Evolutionary conservation across 495 filamentous ascomycete genomes (phyloP).

Genomic region (Aspergillus carlsbadensis): DNA sequence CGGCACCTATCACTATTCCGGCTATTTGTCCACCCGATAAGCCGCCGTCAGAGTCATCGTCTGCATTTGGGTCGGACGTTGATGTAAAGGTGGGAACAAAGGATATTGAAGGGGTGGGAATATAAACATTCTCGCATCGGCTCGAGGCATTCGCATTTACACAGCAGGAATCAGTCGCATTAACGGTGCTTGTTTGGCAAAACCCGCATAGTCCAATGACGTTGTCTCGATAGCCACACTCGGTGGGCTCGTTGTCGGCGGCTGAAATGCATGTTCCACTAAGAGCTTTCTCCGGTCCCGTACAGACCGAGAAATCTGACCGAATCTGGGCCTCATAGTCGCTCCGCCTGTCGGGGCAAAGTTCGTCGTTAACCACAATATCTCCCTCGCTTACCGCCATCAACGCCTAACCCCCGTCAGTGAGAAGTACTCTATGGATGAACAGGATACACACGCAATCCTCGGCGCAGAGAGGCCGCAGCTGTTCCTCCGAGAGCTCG

Average conservation of each 20-base stretch:
- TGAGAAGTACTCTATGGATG: not conserved
- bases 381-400: conserved; percentile 85
- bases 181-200: conserved; percentile 77
- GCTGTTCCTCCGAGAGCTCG: conserved; percentile 57
- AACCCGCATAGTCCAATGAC: conserved; percentile 83
- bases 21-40: conserved; percentile 85
- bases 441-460: conserved; percentile 67
- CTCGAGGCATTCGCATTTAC: conserved; percentile 69
- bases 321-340: conserved; percentile 76
- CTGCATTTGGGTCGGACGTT: conserved; percentile 40
- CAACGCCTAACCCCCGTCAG: conserved; percentile 59
- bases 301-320: conserved; percentile 90
- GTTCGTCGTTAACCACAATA: conserved; percentile 68
- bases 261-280: conserved; percentile 72
- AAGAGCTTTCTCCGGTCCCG: conserved; percentile 75
- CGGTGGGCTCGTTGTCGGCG: conserved; percentile 73
- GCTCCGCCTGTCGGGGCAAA: conserved; percentile 63
- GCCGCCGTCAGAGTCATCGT: conserved; percentile 37
- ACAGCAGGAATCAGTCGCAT: conserved; percentile 95
- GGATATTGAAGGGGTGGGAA: conserved; percentile 74
- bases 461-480: conserved; percentile 82
- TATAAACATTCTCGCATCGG: conserved; percentile 67
- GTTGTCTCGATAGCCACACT: conserved; percentile 86
- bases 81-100: conserved; percentile 62
- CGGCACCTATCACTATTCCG: conserved; percentile 80